A percentile compares a stretch with the other conserved stretches of the same genome.
Evolutionary conservation across 306 rosid genomes (phyloP).

Genomic region (Sphenostylis stenocarpa): DNA sequence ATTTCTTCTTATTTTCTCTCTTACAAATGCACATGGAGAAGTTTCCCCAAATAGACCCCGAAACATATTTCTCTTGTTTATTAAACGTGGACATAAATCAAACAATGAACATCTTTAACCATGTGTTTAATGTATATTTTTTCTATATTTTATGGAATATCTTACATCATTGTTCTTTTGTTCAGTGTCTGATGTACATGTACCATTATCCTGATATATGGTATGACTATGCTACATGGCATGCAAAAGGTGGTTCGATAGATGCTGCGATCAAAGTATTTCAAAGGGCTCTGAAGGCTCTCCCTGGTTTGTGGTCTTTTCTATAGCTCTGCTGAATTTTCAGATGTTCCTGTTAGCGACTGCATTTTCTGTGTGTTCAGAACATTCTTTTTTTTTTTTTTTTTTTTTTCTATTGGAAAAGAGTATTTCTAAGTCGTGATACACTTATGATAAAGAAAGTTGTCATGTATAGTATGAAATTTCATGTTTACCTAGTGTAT

Average conservation of each 20-base stretch:
- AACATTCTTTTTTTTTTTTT: constrained; percentile 2
- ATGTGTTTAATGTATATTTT: constrained; percentile 5
- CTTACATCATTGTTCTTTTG: constrained; percentile 43
- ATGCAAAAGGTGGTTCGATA: constrained; percentile 83
- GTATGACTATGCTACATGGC: constrained; percentile 97
- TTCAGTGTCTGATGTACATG: constrained; percentile 93
- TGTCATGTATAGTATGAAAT: not conserved
- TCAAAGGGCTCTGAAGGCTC: constrained; percentile 95
- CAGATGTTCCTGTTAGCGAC: constrained; percentile 5
- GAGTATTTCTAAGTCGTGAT: not conserved
- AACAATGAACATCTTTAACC: not conserved
- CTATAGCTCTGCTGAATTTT: constrained; percentile 22
- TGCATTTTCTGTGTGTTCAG: constrained; percentile 3
- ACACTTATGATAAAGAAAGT: not conserved
- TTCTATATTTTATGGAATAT: constrained; percentile 27
- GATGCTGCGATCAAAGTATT: constrained; percentile 96
- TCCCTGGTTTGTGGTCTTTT: constrained; percentile 64
- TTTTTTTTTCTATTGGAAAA: not conserved
- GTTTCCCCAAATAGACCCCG: no score
- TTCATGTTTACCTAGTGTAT: constrained; percentile 5
- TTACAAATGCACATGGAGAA: no score
- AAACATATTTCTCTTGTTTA: not conserved
- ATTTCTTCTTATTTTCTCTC: no score
- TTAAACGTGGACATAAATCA: not conserved
- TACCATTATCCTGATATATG: constrained; percentile 97